Base-by-base conservation (phyloP, 106 monocot species). In the Platanthera zijinensis region DNA sequence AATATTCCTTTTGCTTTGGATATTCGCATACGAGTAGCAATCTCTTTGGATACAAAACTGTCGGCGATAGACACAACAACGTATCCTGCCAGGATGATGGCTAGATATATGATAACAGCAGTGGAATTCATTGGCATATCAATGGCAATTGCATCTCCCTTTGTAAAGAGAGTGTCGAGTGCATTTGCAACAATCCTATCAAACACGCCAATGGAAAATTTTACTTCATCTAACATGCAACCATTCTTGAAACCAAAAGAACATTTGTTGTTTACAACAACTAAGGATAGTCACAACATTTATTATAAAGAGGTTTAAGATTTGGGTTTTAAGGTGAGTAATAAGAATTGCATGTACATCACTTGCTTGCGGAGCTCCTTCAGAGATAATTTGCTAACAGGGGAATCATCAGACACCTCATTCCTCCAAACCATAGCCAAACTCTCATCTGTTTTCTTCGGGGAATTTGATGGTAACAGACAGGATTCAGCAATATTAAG, bases 1-100 rank as follows among this genome's bases (percentile, higher is more conserved):
- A 96, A 96, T 78, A 96, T 93, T 81, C 87, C 96, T 59, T 89
- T 90, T 52, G 90, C 96, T 78, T 89, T 90, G 54, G 93, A 87
- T 18, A 96, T 82, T 15, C 74, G 83, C 78, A 96, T 84, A 12
- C 96, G 88, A 79, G 79, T 86, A 70, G 85, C 89, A 82, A 96
- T 89, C 79, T 96, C 96, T 10, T 89, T 85, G 48, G 84, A 81
- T 68, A 90, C 83, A 85, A 93, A 96, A 82, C 96, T 96, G 50
- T 96, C 96, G 75, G 96, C 96, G 82, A 96, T 93, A 48, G 96
- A 91, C 39, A 96, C 96, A 77, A 96, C 96, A 80, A 90, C 84
- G 89, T 68, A 91, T 25, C 96, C 96, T 77, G 83, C 87, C 70
- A 96, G 80, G 68, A 96, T 84, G 69, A 91, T 89, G 30, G 90